These are phyloP conservation scores for Bolboschoenus planiculmis DNA, from an alignment of 176 grass and related monocot genomes.

Conservation along the genomic window DNA sequence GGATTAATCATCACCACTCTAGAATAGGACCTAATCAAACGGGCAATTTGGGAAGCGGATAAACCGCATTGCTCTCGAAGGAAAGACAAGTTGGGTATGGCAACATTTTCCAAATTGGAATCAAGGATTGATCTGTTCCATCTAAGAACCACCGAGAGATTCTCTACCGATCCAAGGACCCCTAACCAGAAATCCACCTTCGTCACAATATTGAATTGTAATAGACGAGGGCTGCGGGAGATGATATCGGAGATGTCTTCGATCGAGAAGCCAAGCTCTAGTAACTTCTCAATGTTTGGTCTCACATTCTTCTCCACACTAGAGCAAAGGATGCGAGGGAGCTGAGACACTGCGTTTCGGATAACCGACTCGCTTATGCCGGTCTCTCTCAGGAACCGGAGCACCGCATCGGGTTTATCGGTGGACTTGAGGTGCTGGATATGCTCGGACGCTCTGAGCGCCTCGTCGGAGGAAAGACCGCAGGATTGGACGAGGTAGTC, in stretches of 20 bases:
- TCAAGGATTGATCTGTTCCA: not conserved
- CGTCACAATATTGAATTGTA: not conserved
- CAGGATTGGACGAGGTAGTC: not conserved
- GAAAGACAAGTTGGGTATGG: not conserved
- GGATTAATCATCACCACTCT: not conserved
- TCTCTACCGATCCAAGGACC: not conserved
- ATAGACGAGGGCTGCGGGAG: not conserved
- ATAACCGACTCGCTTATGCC: not conserved
- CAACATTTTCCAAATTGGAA: not conserved
- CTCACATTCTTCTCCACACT: not conserved
- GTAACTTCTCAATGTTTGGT: not conserved
- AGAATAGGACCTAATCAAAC: not conserved
- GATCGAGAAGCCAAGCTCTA: not conserved
- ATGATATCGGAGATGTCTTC: not conserved
- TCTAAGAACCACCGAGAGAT: not conserved
- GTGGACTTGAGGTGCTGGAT: not conserved
- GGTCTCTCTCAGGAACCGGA: not conserved
- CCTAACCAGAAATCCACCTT: conserved; percentile 32
- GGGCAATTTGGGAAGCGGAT: not conserved
- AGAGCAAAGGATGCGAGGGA: not conserved
- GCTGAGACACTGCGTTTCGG: not conserved
- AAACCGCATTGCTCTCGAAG: not conserved
- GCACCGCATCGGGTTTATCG: not conserved
- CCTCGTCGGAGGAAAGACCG: not conserved
- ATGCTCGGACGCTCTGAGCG: not conserved